phyloP scores from a whole-genome alignment of 495 filamentous ascomycete species.

The Hypoxylon subgilvum region DNA sequence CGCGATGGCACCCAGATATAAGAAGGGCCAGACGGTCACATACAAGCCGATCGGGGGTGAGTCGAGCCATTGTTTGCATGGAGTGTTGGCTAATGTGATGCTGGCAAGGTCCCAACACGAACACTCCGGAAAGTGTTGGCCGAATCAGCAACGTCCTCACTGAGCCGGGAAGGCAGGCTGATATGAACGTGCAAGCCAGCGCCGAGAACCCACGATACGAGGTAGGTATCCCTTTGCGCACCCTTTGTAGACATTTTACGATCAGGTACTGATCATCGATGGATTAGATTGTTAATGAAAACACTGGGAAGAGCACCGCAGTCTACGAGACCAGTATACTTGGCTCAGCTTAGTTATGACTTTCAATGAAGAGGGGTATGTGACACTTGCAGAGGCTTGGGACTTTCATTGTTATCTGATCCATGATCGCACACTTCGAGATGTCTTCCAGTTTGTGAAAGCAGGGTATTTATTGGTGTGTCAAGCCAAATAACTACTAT shows the following conservation, averaged over 20 bases:
- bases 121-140: slow-evolving; percentile 46
- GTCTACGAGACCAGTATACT: slow-evolving; percentile 49
- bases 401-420: too few species aligned
- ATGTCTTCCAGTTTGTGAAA: too few species aligned
- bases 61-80: not conserved
- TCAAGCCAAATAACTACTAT: too few species aligned
- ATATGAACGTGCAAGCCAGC: slow-evolving; percentile 48
- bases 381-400: too few species aligned
- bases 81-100: slow-evolving; percentile 10
- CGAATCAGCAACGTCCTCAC: slow-evolving; percentile 44
- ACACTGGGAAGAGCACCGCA: slow-evolving; percentile 46
- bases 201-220: slow-evolving; percentile 46
- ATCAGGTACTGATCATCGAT: not conserved
- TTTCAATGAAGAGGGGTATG: too few species aligned
- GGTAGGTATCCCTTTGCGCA: slow-evolving; percentile 22
- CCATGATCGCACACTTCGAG: too few species aligned
- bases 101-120: slow-evolving; percentile 44
- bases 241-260: not conserved
- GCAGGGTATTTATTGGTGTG: too few species aligned
- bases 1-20: slow-evolving; percentile 33
- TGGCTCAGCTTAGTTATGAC: slow-evolving; percentile 28
- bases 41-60: slow-evolving; percentile 47
- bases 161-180: slow-evolving; percentile 44
- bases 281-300: slow-evolving; percentile 46
- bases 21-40: slow-evolving; percentile 42